Percentiles rank a stretch among this genome's conserved stretches.
phyloP scores from a whole-genome alignment of 371 early-diverging fungal species.

The Choanephora cucurbitarum region DNA sequence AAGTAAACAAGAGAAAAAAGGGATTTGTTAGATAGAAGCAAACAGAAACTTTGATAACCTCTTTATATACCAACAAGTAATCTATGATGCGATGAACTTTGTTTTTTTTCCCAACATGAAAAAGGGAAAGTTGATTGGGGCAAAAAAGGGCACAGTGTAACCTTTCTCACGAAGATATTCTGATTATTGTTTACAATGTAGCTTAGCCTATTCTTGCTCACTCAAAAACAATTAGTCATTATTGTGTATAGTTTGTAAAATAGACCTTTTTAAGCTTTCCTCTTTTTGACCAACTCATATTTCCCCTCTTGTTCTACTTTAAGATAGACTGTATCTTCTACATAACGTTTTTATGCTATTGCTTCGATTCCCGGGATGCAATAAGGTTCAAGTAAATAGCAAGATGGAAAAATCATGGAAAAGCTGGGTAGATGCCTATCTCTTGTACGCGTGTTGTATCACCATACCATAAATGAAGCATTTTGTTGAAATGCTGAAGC shows the following conservation, averaged over 20 bases:
- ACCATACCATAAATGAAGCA: neutral
- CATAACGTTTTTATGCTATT: neutral
- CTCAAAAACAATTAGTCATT: too few relatives aligned
- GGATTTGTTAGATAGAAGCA: neutral
- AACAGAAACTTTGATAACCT: neutral
- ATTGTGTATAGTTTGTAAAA: too few relatives aligned
- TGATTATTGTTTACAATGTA: neutral
- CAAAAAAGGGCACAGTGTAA: conserved; percentile 8
- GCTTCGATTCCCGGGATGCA: neutral
- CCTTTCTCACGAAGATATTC: conserved; percentile 15
- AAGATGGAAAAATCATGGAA: neutral
- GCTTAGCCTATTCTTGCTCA: too few relatives aligned
- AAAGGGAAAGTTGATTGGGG: conserved; percentile 12
- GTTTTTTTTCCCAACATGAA: conserved; percentile 14
- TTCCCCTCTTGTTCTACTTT: too few relatives aligned
- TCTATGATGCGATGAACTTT: conserved; percentile 7
- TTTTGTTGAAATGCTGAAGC: too few relatives aligned
- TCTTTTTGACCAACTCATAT: too few relatives aligned
- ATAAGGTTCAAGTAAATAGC: neutral
- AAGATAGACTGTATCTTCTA: too few relatives aligned
- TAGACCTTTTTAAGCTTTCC: too few relatives aligned
- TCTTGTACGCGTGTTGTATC: neutral
- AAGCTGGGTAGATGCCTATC: neutral
- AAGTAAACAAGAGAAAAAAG: neutral
- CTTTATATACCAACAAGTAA: conserved; percentile 1